These are phyloP conservation scores for Botrytis tulipae DNA, from an alignment of 2,329 filamentous ascomycete species.

Conservation along the genomic window DNA sequence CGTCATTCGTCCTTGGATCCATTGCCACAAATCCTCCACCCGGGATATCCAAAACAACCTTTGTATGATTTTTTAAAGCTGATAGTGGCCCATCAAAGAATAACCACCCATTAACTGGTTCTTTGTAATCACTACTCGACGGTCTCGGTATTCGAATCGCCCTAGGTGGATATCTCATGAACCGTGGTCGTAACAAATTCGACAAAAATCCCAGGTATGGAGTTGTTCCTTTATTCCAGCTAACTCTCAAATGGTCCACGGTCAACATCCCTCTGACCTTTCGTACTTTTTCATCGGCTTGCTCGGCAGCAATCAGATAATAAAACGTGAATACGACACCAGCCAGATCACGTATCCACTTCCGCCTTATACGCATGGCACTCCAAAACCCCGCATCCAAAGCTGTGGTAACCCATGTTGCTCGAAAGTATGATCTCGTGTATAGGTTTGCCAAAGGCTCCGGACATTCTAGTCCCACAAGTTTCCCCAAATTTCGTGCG, in stretches of 20 bases:
- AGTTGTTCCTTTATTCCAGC: conserved; percentile 92
- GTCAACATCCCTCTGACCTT: conserved; percentile 85
- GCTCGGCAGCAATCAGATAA: conserved; percentile 89
- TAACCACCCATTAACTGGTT: conserved; percentile 82
- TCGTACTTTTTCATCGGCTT: conserved; percentile 93
- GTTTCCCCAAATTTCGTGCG: conserved; percentile 87
- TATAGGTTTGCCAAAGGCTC: conserved; percentile 95
- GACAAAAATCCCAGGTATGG: conserved; percentile 78
- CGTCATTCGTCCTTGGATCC: conserved; percentile 90
- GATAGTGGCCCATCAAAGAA: conserved; percentile 89
- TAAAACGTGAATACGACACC: conserved; percentile 84
- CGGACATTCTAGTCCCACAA: conserved; percentile 85
- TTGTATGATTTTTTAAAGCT: conserved; percentile 71
- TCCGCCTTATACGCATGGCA: conserved; percentile 83
- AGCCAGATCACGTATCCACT: conserved; percentile 77
- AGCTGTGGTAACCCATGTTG: conserved; percentile 94
- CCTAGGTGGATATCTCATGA: conserved; percentile 78
- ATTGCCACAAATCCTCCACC: conserved; percentile 96
- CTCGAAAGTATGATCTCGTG: conserved; percentile 86
- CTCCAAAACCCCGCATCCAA: conserved; percentile 98
- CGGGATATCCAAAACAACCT: conserved; percentile 83
- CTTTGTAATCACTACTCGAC: conserved; percentile 73
- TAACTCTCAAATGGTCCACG: conserved; percentile 84
- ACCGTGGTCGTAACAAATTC: conserved; percentile 69
- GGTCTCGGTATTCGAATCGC: conserved; percentile 83